These are phyloP conservation scores for Termitomyces sp. DNA, from an alignment of 768 basidiomycete species.

Conservation along the genomic window DNA sequence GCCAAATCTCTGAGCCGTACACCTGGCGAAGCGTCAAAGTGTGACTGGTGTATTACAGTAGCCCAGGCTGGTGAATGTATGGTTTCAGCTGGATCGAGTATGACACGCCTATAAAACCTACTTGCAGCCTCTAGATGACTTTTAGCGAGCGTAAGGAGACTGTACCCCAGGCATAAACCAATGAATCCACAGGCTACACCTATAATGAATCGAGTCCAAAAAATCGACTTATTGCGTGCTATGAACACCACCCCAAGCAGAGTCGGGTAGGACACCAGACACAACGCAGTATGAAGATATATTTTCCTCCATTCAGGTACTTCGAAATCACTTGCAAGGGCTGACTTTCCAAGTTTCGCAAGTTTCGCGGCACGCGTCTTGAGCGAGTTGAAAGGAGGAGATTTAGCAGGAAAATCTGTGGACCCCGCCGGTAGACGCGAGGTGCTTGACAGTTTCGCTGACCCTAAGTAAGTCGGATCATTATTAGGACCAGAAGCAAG, in stretches of 20 bases:
- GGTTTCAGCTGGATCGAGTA: not conserved
- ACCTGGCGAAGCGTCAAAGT: slow-evolving; percentile 23
- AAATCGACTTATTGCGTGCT: slow-evolving; percentile 26
- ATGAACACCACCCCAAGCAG: slow-evolving; percentile 24
- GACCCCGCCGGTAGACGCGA: not conserved
- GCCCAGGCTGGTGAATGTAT: slow-evolving; percentile 31
- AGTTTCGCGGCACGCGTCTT: slow-evolving; percentile 4
- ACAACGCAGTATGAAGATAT: slow-evolving; percentile 24
- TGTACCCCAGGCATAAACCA: slow-evolving; percentile 27
- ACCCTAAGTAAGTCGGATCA: not conserved
- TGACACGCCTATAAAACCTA: slow-evolving; percentile 15
- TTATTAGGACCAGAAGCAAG: not conserved
- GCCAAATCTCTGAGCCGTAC: slow-evolving; percentile 32
- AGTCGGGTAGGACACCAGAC: slow-evolving; percentile 28
- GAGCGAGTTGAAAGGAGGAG: slow-evolving; percentile 6
- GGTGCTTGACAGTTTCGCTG: not conserved
- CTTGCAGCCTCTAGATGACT: slow-evolving; percentile 32
- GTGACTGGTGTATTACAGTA: slow-evolving; percentile 38
- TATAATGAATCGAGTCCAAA: slow-evolving; percentile 36
- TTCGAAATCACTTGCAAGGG: slow-evolving; percentile 26
- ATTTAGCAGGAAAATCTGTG: slow-evolving; percentile 5
- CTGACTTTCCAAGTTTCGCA: slow-evolving; percentile 16
- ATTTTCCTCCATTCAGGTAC: slow-evolving; percentile 27
- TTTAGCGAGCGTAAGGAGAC: slow-evolving; percentile 23
- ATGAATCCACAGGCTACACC: slow-evolving; percentile 28